Conservation (phyloP, 2,329 filamentous ascomycete species). For the Claviceps sp. region DNA sequence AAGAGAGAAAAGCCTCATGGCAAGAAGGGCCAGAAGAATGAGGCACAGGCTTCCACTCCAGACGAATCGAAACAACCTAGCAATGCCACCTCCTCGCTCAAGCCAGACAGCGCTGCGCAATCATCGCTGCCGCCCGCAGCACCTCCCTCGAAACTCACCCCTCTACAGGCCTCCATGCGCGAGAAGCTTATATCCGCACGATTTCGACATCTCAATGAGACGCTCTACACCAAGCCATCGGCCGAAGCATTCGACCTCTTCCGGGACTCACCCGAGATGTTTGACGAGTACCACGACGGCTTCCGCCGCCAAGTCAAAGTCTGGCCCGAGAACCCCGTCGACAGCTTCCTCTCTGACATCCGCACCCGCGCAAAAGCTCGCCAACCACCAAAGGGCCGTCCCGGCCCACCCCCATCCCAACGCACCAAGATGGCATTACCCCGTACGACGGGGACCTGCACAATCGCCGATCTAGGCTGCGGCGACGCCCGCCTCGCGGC, state of each 20-base stretch:
- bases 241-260: conserved; percentile 74
- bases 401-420: conserved; percentile 15
- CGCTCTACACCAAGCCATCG: conserved; percentile 86
- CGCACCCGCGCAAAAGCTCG: conserved; percentile 48
- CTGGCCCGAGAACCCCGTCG: conserved; percentile 94
- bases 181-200: conserved; percentile 89
- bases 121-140: conserved; percentile 21
- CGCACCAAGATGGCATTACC: conserved; percentile 42
- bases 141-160: conserved; percentile 56
- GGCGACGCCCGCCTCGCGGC: conserved; percentile 76
- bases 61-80: conserved; percentile 7
- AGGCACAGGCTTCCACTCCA: conserved; percentile 7
- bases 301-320: conserved; percentile 91
- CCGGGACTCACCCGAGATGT: conserved; percentile 76
- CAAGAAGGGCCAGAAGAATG: conserved; percentile 12
- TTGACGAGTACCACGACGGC: conserved; percentile 88
- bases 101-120: conserved; percentile 12
- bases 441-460: conserved; percentile 57
- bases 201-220: conserved; percentile 95
- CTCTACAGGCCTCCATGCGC: conserved; percentile 86
- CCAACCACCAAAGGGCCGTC: conserved; percentile 16
- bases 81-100: conserved; percentile 6
- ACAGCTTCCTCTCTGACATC: conserved; percentile 67
- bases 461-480: conserved; percentile 83
- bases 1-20: conserved; percentile 16